phyloP scores from a whole-genome alignment of 176 grass and related monocot genomes.

The Cocos nucifera region DNA sequence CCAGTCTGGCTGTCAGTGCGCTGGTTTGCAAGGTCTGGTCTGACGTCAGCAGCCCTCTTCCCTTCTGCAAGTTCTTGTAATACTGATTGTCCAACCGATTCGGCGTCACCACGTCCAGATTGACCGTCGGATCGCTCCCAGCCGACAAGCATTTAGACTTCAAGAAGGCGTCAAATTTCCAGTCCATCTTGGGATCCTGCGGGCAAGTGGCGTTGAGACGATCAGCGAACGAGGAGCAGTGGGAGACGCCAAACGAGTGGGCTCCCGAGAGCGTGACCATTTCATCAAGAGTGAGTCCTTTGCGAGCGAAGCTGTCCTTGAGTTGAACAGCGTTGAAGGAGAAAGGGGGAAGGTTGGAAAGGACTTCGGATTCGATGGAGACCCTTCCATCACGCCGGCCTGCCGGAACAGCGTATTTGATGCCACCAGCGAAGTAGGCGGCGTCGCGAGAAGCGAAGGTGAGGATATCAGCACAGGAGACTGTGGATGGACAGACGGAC shows the following conservation, averaged over 20 bases:
- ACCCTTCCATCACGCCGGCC: constrained; percentile 39
- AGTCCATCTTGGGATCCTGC: constrained; percentile 7
- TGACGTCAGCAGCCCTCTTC: constrained; percentile 32
- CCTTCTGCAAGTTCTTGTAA: constrained; percentile 36
- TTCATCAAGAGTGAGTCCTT: constrained; percentile 40
- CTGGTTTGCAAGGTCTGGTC: constrained; percentile 33
- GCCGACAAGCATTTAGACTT: constrained; percentile 15
- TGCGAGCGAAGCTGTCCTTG: constrained; percentile 35
- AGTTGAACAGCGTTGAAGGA: constrained; percentile 30
- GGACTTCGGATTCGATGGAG: constrained; percentile 27
- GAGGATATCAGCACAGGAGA: constrained; percentile 2
- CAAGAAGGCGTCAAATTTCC: not conserved
- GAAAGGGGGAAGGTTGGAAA: constrained; percentile 29
- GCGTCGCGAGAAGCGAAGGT: constrained; percentile 41
- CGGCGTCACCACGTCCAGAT: constrained; percentile 25
- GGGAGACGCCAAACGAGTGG: constrained; percentile 50
- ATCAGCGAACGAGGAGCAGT: too few species aligned
- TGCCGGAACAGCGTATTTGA: constrained; percentile 4
- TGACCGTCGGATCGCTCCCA: constrained; percentile 12
- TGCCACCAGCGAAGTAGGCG: constrained; percentile 16
- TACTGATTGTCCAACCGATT: constrained; percentile 43
- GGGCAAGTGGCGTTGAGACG: constrained; percentile 17
- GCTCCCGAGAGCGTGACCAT: constrained; percentile 59
- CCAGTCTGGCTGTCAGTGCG: constrained; percentile 33
- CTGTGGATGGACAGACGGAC: constrained; percentile 14